phyloP scores from a whole-genome alignment of 2,329 filamentous ascomycete species.

The Fusarium nisikadoi region DNA sequence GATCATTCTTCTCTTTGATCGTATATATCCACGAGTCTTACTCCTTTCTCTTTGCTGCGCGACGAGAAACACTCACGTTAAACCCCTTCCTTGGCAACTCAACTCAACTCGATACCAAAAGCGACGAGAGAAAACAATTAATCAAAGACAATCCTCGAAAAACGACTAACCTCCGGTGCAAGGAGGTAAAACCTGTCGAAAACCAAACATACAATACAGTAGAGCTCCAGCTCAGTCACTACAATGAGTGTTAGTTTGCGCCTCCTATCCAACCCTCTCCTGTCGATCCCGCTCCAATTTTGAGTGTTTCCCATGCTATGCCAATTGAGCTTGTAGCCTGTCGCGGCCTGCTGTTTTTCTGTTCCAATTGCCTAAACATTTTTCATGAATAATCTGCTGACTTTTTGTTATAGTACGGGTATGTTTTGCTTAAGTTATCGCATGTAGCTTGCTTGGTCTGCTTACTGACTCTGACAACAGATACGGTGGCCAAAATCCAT shows the following conservation, averaged over 20 bases:
- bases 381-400: not conserved
- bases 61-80: constrained; percentile 38
- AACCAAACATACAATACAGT: not conserved
- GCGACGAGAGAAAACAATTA: not conserved
- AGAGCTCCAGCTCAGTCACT: constrained; percentile 33
- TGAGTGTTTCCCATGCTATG: not conserved
- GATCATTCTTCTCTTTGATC: constrained; percentile 14
- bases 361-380: not conserved
- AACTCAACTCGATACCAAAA: constrained; percentile 20
- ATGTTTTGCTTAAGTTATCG: constrained; percentile 47
- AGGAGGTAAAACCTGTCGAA: not conserved
- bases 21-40: constrained; percentile 8
- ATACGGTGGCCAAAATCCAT: constrained; percentile 69
- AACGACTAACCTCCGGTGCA: not conserved
- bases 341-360: not conserved
- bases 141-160: constrained; percentile 14
- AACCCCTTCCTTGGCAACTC: constrained; percentile 8
- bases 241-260: constrained; percentile 48
- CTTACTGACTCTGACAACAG: constrained; percentile 54
- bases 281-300: constrained; percentile 14
- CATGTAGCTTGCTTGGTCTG: not conserved
- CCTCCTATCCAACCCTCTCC: constrained; percentile 29
- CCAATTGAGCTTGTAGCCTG: not conserved
- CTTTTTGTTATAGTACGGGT: constrained; percentile 61
- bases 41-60: constrained; percentile 43